Base-by-base conservation (phyloP, 345 rosid species). In the Trapa incisa region DNA sequence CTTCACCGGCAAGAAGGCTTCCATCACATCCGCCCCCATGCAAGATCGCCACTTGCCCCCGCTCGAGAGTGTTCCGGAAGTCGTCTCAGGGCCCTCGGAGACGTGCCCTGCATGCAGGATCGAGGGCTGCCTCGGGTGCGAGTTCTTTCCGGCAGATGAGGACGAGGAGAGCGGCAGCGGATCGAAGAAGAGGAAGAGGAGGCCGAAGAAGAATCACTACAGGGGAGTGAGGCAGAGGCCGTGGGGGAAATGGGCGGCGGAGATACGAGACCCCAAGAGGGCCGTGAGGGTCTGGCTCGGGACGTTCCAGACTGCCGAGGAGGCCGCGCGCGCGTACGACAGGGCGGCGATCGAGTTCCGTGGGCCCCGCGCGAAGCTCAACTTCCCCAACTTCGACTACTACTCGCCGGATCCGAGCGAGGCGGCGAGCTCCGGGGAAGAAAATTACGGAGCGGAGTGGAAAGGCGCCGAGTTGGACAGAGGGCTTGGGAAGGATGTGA, bases 211-310 rank as follows among this genome's bases (percentile, higher is more conserved):
- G 80, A 94, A 83, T 77, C 87, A 85, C 37, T 94, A 75, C 88
- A 83, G 99, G 71, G 99, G 99, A 56, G 99, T 91, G 67, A 87
- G 99, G 75, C 99, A 91, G 75, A 77, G 97, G 82, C 99, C 99
- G 2, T 94, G 96, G 97, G 97, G 99, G 0, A 94, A 90, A 68
- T 94, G 94, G 84, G 97, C 97, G 1, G 92, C 99, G 8, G 99
- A 94, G 86, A 94, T 94, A 41, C 81, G 99, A 8, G 99, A 94
- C 70, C 99, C 99, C 0, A 74, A 80, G 67, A 76, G 88, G 73
- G 96, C 96, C 1, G 71, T 73, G 0, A 74, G 99, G 54, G 99
- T 94, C 2, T 94, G 99, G 99, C 86, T 94, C 0, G 99, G 99
- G 22, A 94, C 99, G 1, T 94, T 94, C 67, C 84, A 52, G 72